Base-by-base conservation (phyloP, 371 early-diverging fungal genomes). In the Umbelopsis sp. region DNA sequence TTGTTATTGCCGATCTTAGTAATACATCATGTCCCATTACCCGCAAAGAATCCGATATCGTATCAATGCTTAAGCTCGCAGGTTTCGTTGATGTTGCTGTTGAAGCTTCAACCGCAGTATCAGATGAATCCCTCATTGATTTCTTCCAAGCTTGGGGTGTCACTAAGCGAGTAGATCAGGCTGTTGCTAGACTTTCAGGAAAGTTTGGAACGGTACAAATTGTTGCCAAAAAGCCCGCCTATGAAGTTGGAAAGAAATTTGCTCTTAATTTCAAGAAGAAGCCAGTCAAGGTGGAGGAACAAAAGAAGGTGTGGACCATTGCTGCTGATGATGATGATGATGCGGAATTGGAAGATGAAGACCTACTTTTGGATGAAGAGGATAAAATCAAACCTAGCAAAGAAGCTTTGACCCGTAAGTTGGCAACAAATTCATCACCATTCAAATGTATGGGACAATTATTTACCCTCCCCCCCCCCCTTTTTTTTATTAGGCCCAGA, bases 341-440 rank as follows among this genome's bases (percentile, higher is more conserved):
- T 29, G 89, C 88, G 50, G 92, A 90, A 66, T 77, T 96, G 29
- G 92, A 92, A 67, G 94, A 97, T 72, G 97, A 96, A 71, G 95
- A 96, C 68, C 83, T 79, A 5, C 81, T 98, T 38, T 80, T 98
- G 74, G 95, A 94, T 67, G 98, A 95, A 63, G 89, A 85, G 4
- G 98, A 97, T 78, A 78, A 89, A 64, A 77, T 87, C 25, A 91
- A 92, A 70, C 97, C 97, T 22, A 78, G 76, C 45, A 85, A 82
- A 52, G 90, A 81, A 25, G 81, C 87, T 50, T 81, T 94, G n/a
- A 75, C 82, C 16, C 80, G 87, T 84, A 77, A 75, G 72, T 77
- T 16, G 35, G 22, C 16, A 20, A n/a, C 48, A 57, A 50, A 9
- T 29, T 24, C 22, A n/a, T 65, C 18, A 22, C 22, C 22, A 22